Percentiles rank a stretch among this genome's conserved stretches.
Evolutionary conservation across 2,329 filamentous ascomycete genomes (phyloP).

Genomic region (Karstenula rhodostoma): DNA sequence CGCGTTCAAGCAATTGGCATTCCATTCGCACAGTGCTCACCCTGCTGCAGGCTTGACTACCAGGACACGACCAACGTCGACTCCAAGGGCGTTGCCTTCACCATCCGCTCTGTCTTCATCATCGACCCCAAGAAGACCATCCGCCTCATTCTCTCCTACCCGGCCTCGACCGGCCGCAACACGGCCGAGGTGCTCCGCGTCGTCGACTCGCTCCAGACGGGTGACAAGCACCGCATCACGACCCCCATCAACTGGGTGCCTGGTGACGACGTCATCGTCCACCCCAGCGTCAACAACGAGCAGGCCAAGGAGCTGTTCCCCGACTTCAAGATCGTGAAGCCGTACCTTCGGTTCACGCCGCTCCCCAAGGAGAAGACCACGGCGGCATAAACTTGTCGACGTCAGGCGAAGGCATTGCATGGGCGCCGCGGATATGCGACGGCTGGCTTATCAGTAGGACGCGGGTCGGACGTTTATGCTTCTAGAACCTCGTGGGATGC

Average conservation of each 20-base stretch:
- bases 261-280: slow-evolving; percentile 68
- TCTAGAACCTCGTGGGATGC: slow-evolving; percentile 28
- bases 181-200: slow-evolving; percentile 62
- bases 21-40: slow-evolving; percentile 22
- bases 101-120: slow-evolving; percentile 71
- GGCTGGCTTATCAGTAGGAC: slow-evolving; percentile 9
- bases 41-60: slow-evolving; percentile 55
- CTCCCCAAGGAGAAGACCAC: slow-evolving; percentile 66
- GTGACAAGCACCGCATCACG: slow-evolving; percentile 67
- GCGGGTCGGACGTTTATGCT: slow-evolving; percentile 25
- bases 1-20: slow-evolving; percentile 17
- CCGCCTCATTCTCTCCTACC: slow-evolving; percentile 69
- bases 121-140: slow-evolving; percentile 72
- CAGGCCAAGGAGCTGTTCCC: slow-evolving; percentile 67
- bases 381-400: slow-evolving; percentile 45
- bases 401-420: slow-evolving; percentile 11
- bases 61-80: slow-evolving; percentile 68
- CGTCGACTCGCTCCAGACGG: slow-evolving; percentile 62
- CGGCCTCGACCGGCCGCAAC: slow-evolving; percentile 67
- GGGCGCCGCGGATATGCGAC: slow-evolving; percentile 10
- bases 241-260: slow-evolving; percentile 70
- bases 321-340: slow-evolving; percentile 68
- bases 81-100: slow-evolving; percentile 65
- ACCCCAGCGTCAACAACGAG: slow-evolving; percentile 65
- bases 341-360: slow-evolving; percentile 67